Conservation (phyloP, 2,329 filamentous ascomycete genomes). For the Botrytis deweyae region DNA sequence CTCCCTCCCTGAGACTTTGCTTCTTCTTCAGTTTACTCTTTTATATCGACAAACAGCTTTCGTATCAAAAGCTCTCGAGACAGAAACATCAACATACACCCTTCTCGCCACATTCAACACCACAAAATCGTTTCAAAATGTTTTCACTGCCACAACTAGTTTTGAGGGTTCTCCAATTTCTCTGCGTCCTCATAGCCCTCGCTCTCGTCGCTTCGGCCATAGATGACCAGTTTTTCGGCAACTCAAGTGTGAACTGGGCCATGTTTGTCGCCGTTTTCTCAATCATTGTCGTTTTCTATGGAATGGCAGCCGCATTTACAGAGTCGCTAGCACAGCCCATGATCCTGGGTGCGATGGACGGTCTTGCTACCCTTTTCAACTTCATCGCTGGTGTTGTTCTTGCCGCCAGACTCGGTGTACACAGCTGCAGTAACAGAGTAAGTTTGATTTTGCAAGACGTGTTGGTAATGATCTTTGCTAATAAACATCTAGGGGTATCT, state of each 20-base stretch:
- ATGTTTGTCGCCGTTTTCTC: conserved; percentile 69
- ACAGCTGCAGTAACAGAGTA: conserved; percentile 64
- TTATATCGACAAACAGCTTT: neutral
- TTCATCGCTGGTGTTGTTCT: conserved; percentile 70
- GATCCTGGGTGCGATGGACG: conserved; percentile 56
- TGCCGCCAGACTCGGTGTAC: conserved; percentile 65
- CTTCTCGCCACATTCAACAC: neutral
- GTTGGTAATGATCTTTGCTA: neutral
- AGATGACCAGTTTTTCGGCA: conserved; percentile 56
- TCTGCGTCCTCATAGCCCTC: conserved; percentile 37
- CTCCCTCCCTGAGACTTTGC: neutral
- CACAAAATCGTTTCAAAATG: conserved; percentile 26
- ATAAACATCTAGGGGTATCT: conserved; percentile 41
- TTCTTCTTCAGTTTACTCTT: neutral
- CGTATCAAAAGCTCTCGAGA: neutral
- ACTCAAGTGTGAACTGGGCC: conserved; percentile 56
- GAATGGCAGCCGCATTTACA: conserved; percentile 56
- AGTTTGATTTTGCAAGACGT: conserved; percentile 33
- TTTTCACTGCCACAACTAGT: conserved; percentile 28
- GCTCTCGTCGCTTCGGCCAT: conserved; percentile 40
- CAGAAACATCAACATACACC: no score
- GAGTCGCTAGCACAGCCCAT: conserved; percentile 52
- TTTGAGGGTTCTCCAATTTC: conserved; percentile 34
- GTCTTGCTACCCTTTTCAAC: conserved; percentile 60
- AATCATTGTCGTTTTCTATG: conserved; percentile 65